These are phyloP conservation scores for Craspedostauros australis DNA, from an alignment of 108 stramenopile species.

Conservation along the genomic window DNA sequence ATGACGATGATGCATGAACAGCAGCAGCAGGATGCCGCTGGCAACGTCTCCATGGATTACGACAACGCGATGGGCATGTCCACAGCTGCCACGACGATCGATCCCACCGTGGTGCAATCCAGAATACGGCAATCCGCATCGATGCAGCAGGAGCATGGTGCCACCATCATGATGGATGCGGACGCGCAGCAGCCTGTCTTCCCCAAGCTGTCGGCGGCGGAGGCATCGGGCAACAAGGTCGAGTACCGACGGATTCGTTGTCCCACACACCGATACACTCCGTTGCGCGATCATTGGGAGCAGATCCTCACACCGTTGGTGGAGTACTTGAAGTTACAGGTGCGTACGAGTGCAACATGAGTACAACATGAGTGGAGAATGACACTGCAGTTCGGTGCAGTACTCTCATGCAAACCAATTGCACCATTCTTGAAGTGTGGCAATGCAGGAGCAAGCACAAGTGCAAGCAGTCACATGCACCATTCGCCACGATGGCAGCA, in stretches of 20 bases:
- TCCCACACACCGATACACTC: conserved; percentile 94
- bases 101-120: conserved; percentile 65
- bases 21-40: no score
- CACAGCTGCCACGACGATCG: conserved; percentile 50
- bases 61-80: conserved; percentile 24
- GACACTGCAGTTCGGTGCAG: no score
- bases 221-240: conserved; percentile 59
- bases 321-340: conserved; percentile 93
- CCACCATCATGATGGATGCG: conserved; percentile 19
- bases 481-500: no score
- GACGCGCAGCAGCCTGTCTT: conserved; percentile 71
- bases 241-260: conserved; percentile 92
- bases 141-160: conserved; percentile 46
- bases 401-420: no score
- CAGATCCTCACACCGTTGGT: conserved; percentile 88
- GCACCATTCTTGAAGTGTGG: no score
- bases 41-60: no score
- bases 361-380: no score
- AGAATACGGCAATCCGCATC: conserved; percentile 77
- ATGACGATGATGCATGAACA: no score
- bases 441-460: no score
- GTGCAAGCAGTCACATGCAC: no score
- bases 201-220: conserved; percentile 65
- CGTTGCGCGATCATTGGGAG: conserved; percentile 89
- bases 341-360: conserved; percentile 14